Conservation (phyloP, 345 rosid genomes). For the Luvunga scandens region DNA sequence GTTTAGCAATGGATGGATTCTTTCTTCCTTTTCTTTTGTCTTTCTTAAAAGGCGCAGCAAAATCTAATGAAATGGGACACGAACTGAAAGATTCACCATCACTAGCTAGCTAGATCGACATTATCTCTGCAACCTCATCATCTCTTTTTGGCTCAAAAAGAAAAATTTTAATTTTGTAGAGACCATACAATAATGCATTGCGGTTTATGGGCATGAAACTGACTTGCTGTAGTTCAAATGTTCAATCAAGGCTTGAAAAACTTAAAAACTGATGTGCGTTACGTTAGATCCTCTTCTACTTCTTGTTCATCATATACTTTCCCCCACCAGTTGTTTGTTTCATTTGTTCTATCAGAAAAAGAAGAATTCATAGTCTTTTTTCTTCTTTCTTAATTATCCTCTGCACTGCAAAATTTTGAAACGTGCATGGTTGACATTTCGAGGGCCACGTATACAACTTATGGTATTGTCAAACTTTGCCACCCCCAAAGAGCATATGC, state of each 20-base stretch:
- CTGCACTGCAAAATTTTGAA: not conserved
- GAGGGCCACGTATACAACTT: not conserved
- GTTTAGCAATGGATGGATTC: not conserved
- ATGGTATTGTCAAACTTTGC: not conserved
- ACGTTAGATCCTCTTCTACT: not conserved
- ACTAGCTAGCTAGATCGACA: not conserved
- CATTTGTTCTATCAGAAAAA: not conserved
- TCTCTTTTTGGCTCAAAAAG: not conserved
- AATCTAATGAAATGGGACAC: not conserved
- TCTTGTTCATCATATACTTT: not conserved
- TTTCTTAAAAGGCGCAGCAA: not conserved
- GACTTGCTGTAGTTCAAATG: not conserved
- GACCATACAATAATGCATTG: not conserved
- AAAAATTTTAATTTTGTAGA: not conserved
- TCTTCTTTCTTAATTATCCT: not conserved
- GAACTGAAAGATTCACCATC: not conserved
- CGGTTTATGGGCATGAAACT: not conserved
- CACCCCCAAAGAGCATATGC: not conserved
- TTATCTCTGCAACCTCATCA: not conserved
- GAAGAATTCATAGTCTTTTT: no score
- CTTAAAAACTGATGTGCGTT: not conserved
- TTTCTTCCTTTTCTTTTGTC: not conserved
- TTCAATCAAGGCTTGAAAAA: not conserved
- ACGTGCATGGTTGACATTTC: not conserved
- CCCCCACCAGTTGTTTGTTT: not conserved